These are phyloP conservation scores for Fraxinus excelsior DNA, from an alignment of 257 asterid species.

Conservation along the genomic window DNA sequence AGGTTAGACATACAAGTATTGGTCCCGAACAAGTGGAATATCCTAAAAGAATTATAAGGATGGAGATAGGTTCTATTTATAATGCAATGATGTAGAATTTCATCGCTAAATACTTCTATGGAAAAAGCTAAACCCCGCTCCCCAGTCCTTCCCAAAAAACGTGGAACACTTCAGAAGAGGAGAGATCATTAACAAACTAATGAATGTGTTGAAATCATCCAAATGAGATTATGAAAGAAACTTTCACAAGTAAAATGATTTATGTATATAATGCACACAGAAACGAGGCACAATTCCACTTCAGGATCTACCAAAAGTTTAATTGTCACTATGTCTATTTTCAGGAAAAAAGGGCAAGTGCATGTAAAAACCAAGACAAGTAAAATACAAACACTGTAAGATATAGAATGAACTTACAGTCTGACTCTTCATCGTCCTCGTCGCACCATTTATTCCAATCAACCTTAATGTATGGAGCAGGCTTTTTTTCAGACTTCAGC, in stretches of 20 bases:
- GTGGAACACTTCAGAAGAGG: not conserved
- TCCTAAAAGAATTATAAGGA: not conserved
- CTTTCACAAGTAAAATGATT: not conserved
- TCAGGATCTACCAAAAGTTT: not conserved
- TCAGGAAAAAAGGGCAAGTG: not conserved
- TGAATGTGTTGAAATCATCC: not conserved
- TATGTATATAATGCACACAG: not conserved
- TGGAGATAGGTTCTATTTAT: not conserved
- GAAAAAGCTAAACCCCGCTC: not conserved
- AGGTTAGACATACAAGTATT: not conserved
- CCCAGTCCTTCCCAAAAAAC: not conserved
- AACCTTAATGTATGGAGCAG: slow-evolving; percentile 80
- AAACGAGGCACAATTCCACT: not conserved
- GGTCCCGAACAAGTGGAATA: not conserved
- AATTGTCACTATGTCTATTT: not conserved
- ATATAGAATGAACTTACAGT: slow-evolving; percentile 52
- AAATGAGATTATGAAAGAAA: not conserved
- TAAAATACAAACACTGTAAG: slow-evolving; percentile 8
- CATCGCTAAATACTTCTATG: not conserved
- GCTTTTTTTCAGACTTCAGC: slow-evolving; percentile 75
- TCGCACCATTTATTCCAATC: slow-evolving; percentile 96
- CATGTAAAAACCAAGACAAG: not conserved
- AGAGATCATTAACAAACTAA: not conserved
- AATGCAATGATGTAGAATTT: not conserved
- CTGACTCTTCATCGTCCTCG: slow-evolving; percentile 81